Evolutionary conservation across 2,329 filamentous ascomycete species (phyloP), one percentile per base, ranked within the genome.

Genomic region (Colletotrichum agaves): DNA sequence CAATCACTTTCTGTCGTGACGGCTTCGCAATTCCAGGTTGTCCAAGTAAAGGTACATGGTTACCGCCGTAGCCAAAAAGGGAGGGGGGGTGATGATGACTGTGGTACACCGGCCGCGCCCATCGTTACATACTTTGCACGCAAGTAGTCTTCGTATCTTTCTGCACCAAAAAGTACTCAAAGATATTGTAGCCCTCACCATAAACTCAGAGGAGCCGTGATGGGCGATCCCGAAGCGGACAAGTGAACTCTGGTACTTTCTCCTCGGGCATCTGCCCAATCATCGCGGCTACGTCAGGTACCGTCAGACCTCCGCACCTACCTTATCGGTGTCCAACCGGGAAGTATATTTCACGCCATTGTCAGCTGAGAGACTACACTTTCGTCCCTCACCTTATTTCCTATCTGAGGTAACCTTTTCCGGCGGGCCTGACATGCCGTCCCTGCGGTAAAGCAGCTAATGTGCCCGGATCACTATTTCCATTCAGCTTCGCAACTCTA

Each of bases 211-310:
- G 35, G 6, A 15, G 31, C 13, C 43, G 41, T 41, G 15, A 37
- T 50, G 43, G 52, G 15, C 13, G 44, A 63, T 49, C 61, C 50
- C 52, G 33, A 57, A 46, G 21, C 43, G 5, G 33, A 35, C 39
- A 27, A 33, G 35, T 27, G 5, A 27, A 27, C 27, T 27, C 27
- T 27, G 27, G 27, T 7, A 27, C 19, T 47, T 21, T 31, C 50
- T 19, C 31, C 21, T 19, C 49, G 27, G 21, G n/a, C 49, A 52
- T 37, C 12, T 8, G 35, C 11, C 35, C 35, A 37, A 37, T 37
- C 35, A 37, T 37, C 35, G 35, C 35, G 35, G 35, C 15, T 37
- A 37, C 35, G 10, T 37, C 35, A 46, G 43, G 10, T 12, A 23
- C 44, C 12, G 17, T 23, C 44, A 47, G 15, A 44, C 41, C 41